Percentiles rank a stretch among this genome's conserved stretches.
Evolutionary conservation across 2,329 filamentous ascomycete genomes (phyloP).

Genomic region (Alternaria incomplexa): DNA sequence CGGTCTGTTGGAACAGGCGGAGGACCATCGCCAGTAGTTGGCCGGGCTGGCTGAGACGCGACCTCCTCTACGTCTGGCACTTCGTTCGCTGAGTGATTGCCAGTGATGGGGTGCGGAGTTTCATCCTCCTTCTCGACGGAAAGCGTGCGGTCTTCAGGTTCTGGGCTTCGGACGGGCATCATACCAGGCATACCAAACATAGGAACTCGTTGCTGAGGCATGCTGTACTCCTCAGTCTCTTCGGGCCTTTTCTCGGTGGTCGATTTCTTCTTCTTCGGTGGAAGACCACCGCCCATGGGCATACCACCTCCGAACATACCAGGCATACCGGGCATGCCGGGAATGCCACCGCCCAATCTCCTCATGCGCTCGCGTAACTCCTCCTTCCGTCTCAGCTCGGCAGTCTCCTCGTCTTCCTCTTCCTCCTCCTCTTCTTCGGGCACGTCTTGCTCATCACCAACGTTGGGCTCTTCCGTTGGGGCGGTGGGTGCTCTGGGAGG

Average conservation of each 20-base stretch:
- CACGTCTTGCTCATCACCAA: slow-evolving; percentile 58
- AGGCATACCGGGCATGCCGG: slow-evolving; percentile 86
- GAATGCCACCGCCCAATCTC: slow-evolving; percentile 97
- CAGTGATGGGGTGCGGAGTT: slow-evolving; percentile 50
- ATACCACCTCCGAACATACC: slow-evolving; percentile 81
- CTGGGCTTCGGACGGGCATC: slow-evolving; percentile 60
- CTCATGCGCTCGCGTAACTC: slow-evolving; percentile 95
- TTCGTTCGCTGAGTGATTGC: slow-evolving; percentile 53
- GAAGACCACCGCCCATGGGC: slow-evolving; percentile 61
- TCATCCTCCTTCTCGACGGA: slow-evolving; percentile 60
- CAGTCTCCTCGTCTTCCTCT: slow-evolving; percentile 84
- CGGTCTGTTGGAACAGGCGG: slow-evolving; percentile 58
- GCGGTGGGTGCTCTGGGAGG: slow-evolving; percentile 46
- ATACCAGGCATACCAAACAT: slow-evolving; percentile 75
- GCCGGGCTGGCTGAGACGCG: slow-evolving; percentile 51
- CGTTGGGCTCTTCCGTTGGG: slow-evolving; percentile 52
- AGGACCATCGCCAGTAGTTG: slow-evolving; percentile 46
- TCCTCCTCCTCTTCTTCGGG: slow-evolving; percentile 68
- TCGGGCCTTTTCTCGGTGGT: slow-evolving; percentile 45
- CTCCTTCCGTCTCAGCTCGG: slow-evolving; percentile 82
- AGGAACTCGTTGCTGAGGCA: slow-evolving; percentile 54
- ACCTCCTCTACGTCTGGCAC: slow-evolving; percentile 63
- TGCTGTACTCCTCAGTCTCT: slow-evolving; percentile 40
- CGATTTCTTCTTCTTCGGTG: slow-evolving; percentile 59
- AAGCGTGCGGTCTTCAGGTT: slow-evolving; percentile 51